Evolutionary conservation across 169 alveolate species (phyloP).

Genomic region (Cryptosporidium viatorum): DNA sequence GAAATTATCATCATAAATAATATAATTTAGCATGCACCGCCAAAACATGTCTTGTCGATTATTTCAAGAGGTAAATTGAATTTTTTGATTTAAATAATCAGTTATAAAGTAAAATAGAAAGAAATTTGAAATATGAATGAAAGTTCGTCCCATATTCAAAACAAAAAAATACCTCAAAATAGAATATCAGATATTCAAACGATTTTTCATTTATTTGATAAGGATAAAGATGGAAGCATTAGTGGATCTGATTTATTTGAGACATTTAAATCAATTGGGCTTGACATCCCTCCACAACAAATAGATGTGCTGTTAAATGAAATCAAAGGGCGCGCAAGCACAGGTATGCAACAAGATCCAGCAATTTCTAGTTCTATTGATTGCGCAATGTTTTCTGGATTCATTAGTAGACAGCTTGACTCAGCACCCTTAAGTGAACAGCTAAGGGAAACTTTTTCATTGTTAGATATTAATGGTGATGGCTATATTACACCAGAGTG

Average conservation of each 20-base stretch:
- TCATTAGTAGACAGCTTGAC: conserved; percentile 58
- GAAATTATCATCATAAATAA: not conserved
- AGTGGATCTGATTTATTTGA: conserved; percentile 72
- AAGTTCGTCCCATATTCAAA: not conserved
- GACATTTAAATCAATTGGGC: conserved; percentile 50
- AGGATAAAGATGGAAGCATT: conserved; percentile 69
- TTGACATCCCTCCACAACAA: conserved; percentile 71
- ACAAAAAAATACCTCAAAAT: conserved; percentile 14
- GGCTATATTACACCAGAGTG: conserved; percentile 69
- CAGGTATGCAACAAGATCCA: conserved; percentile 48
- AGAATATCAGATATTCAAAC: conserved; percentile 70
- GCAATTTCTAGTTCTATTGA: conserved; percentile 45
- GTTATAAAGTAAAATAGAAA: not conserved
- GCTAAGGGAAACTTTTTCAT: conserved; percentile 52
- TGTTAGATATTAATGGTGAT: conserved; percentile 41
- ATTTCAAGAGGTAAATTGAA: not conserved
- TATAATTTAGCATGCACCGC: not conserved
- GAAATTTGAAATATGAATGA: not conserved
- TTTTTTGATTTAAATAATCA: not conserved
- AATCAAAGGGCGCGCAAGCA: conserved; percentile 61
- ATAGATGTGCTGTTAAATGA: conserved; percentile 56
- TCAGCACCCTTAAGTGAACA: conserved; percentile 74
- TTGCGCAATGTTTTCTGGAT: conserved; percentile 69
- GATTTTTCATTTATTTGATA: conserved; percentile 65
- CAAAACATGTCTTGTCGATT: conserved; percentile 4